Evolutionary conservation across 2,329 filamentous ascomycete species (phyloP).

Genomic region (Sarocladiaceae sp.): DNA sequence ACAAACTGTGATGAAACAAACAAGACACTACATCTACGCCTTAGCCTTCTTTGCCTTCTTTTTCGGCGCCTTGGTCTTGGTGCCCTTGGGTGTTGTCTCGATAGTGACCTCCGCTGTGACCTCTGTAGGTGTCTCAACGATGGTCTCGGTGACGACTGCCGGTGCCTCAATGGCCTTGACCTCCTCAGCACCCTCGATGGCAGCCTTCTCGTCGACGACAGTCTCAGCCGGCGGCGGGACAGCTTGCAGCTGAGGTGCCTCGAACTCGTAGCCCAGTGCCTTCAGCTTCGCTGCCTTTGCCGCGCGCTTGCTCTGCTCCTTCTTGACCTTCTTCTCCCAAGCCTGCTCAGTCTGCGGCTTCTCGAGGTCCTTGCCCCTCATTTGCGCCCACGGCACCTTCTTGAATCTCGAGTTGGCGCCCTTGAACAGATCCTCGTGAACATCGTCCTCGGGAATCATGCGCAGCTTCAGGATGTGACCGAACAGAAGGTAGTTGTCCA

Average conservation of each 20-base stretch:
- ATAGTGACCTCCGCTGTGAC: constrained; percentile 20
- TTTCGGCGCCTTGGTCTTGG: constrained; percentile 30
- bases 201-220: constrained; percentile 31
- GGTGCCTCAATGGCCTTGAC: constrained; percentile 32
- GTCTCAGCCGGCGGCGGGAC: constrained; percentile 36
- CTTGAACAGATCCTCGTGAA: constrained; percentile 82
- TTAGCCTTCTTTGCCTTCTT: constrained; percentile 34
- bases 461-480: constrained; percentile 90
- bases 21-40: constrained; percentile 24
- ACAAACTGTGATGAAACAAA: constrained; percentile 16
- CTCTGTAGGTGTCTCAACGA: constrained; percentile 15
- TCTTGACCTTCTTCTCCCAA: constrained; percentile 74
- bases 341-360: constrained; percentile 66
- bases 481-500: constrained; percentile 97
- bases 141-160: constrained; percentile 26
- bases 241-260: constrained; percentile 66
- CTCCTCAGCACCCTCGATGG: constrained; percentile 22
- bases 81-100: constrained; percentile 25
- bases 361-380: constrained; percentile 71
- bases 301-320: constrained; percentile 66
- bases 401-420: constrained; percentile 90
- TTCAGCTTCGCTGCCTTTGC: constrained; percentile 71
- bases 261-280: constrained; percentile 79
- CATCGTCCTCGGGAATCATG: constrained; percentile 67
- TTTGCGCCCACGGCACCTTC: constrained; percentile 79